phyloP scores from a whole-genome alignment of 805 yeast genomes.

The Pichia manshurica region DNA sequence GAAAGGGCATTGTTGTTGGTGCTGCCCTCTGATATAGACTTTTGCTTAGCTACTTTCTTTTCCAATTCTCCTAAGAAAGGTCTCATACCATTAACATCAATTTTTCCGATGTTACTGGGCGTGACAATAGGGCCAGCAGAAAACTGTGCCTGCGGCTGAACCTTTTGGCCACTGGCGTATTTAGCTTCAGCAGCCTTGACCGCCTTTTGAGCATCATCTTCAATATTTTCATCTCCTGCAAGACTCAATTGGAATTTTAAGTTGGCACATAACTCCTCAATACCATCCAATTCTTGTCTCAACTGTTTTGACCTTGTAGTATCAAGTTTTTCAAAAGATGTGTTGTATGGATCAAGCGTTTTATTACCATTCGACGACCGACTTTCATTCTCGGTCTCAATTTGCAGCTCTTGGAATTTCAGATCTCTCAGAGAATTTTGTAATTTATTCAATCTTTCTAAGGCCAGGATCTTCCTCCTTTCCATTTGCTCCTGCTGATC shows the following conservation, averaged over 20 bases:
- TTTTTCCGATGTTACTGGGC: slow-evolving; percentile 13
- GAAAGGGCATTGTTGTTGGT: too few species aligned
- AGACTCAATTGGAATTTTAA: slow-evolving; percentile 24
- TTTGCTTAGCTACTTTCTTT: slow-evolving; percentile 41
- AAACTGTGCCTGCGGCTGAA: slow-evolving; percentile 21
- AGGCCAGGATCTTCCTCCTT: slow-evolving; percentile 57
- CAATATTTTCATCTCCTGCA: slow-evolving; percentile 20
- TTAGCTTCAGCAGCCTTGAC: slow-evolving; percentile 25
- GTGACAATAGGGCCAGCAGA: slow-evolving; percentile 13
- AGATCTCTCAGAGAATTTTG: slow-evolving; percentile 37
- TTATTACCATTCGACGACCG: slow-evolving; percentile 9
- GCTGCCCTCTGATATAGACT: slow-evolving; percentile 25
- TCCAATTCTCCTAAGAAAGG: slow-evolving; percentile 50
- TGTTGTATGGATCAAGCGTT: slow-evolving; percentile 28
- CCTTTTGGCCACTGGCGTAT: slow-evolving; percentile 26
- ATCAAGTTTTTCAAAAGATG: slow-evolving; percentile 7
- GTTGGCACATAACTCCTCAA: slow-evolving; percentile 25
- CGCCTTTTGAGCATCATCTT: slow-evolving; percentile 17
- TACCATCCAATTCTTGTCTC: slow-evolving; percentile 20
- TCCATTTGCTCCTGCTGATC: slow-evolving; percentile 49
- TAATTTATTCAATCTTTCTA: slow-evolving; percentile 65
- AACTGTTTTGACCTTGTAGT: slow-evolving; percentile 18
- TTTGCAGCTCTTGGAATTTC: slow-evolving; percentile 17
- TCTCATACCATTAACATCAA: slow-evolving; percentile 19
- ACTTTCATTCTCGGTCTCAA: slow-evolving; percentile 1